phyloP scores from a whole-genome alignment of 768 basidiomycete genomes.

The Nevesoporus exiguus region DNA sequence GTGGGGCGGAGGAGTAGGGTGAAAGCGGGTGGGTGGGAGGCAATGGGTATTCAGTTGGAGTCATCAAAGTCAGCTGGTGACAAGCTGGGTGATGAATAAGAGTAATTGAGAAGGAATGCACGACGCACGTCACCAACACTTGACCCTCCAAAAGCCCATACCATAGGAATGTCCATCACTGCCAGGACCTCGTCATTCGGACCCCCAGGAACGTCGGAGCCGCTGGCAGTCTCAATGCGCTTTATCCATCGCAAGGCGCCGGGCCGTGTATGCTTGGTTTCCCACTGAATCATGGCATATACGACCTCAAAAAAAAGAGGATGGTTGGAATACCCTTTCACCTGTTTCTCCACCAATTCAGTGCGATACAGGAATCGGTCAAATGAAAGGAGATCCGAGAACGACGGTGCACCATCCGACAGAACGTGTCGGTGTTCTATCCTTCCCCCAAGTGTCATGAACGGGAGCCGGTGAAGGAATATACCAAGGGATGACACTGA shows the following conservation, averaged over 20 bases:
- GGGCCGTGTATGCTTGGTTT: not conserved
- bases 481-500: slow-evolving; percentile 42
- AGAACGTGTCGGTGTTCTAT: not conserved
- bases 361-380: too few species aligned
- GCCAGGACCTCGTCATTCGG: not conserved
- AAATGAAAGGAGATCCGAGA: too few species aligned
- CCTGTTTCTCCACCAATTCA: slow-evolving; percentile 28
- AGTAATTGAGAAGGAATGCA: not conserved
- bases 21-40: slow-evolving; percentile 22
- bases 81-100: not conserved
- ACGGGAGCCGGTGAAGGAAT: slow-evolving; percentile 42
- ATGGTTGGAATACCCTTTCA: slow-evolving; percentile 33
- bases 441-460: slow-evolving; percentile 39
- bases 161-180: slow-evolving; percentile 1
- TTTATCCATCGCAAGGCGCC: not conserved
- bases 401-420: not conserved
- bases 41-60: slow-evolving; percentile 37
- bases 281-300: not conserved
- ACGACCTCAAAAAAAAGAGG: slow-evolving; percentile 47
- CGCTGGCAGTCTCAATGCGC: not conserved
- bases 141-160: slow-evolving; percentile 17
- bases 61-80: slow-evolving; percentile 31
- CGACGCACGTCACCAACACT: slow-evolving; percentile 32
- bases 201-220: not conserved
- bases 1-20: slow-evolving; percentile 17